Evolutionary conservation across 495 filamentous ascomycete genomes (phyloP).

Genomic region (Neurospora tetrasperma): DNA sequence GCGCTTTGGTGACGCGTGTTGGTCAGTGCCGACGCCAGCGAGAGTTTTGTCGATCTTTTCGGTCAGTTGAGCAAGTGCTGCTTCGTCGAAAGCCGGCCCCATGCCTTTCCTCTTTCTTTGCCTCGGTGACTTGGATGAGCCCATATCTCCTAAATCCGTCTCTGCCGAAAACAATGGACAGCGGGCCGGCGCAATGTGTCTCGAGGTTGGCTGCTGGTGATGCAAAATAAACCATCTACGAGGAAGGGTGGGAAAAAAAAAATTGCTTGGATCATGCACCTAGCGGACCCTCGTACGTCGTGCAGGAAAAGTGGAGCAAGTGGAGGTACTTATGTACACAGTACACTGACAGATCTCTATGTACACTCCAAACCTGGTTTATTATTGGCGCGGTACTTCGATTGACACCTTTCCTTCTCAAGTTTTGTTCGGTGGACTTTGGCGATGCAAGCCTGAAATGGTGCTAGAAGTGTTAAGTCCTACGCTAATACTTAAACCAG

Average conservation of each 20-base stretch:
- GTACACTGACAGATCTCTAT: neutral
- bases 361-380: too few relatives aligned
- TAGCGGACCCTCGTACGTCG: neutral
- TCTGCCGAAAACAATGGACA: neutral
- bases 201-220: neutral
- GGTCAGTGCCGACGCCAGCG: constrained; percentile 19
- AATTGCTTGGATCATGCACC: neutral
- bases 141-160: constrained; percentile 8
- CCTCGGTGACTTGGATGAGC: constrained; percentile 11
- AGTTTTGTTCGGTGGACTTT: too few relatives aligned
- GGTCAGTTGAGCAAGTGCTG: constrained; percentile 51
- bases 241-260: too few relatives aligned
- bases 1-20: constrained; percentile 29
- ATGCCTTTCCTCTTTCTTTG: constrained; percentile 14
- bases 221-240: neutral
- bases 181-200: neutral
- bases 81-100: constrained; percentile 46
- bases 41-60: constrained; percentile 51
- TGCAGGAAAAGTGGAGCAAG: neutral
- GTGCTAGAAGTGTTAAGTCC: too few relatives aligned
- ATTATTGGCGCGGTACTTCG: too few relatives aligned
- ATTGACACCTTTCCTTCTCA: too few relatives aligned
- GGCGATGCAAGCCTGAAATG: too few relatives aligned
- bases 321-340: neutral
- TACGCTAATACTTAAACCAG: too few relatives aligned